These are phyloP conservation scores for Xylaria bambusicola DNA, from an alignment of 495 filamentous ascomycete genomes.

Conservation along the genomic window DNA sequence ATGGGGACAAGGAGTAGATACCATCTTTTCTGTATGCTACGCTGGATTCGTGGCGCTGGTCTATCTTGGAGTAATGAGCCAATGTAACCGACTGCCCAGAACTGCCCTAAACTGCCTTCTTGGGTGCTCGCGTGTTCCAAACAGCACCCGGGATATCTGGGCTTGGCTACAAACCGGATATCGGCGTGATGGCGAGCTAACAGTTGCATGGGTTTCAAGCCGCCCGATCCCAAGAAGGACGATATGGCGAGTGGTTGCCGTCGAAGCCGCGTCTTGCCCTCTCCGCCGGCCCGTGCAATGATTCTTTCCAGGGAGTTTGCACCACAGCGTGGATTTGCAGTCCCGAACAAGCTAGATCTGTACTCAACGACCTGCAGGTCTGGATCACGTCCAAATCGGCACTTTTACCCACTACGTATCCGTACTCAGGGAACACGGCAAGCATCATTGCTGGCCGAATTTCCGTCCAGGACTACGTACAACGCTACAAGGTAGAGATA, in stretches of 20 bases:
- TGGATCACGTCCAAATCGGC: slow-evolving; percentile 11
- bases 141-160: neutral
- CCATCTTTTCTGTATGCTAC: neutral
- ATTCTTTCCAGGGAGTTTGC: neutral
- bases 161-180: slow-evolving; percentile 1
- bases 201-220: slow-evolving; percentile 5
- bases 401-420: neutral
- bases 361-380: slow-evolving; percentile 6
- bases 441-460: neutral
- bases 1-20: neutral
- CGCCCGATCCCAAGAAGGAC: neutral
- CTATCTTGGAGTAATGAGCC: slow-evolving; percentile 9
- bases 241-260: slow-evolving; percentile 15
- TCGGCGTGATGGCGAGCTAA: slow-evolving; percentile 13
- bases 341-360: slow-evolving; percentile 5
- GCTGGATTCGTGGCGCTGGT: slow-evolving; percentile 6
- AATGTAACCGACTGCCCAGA: neutral
- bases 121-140: slow-evolving; percentile 13
- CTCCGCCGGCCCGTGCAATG: neutral
- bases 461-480: neutral
- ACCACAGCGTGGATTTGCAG: neutral
- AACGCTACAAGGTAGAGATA: neutral
- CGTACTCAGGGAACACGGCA: no score
- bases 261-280: slow-evolving; percentile 10
- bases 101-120: slow-evolving; percentile 3